phyloP scores from a whole-genome alignment of 805 yeast genomes.

The Jamesozyma gamospora region DNA sequence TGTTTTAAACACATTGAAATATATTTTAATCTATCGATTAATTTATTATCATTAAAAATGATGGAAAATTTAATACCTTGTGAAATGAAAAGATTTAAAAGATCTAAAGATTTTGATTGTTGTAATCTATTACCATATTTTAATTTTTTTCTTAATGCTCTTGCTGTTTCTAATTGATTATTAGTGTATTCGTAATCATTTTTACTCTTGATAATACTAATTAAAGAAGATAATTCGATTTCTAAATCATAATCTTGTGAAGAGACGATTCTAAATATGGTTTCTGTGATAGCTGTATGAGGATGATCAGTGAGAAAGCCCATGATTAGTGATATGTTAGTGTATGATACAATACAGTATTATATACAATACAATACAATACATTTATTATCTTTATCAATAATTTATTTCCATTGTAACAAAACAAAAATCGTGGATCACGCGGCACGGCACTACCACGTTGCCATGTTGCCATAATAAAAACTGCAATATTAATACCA shows the following conservation, averaged over 20 bases:
- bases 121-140: constrained; percentile 68
- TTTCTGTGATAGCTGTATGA: constrained; percentile 61
- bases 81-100: constrained; percentile 47
- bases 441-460: too few species aligned
- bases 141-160: constrained; percentile 79
- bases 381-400: too few species aligned
- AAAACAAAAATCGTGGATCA: too few species aligned
- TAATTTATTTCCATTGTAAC: too few species aligned
- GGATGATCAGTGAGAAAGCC: constrained; percentile 51
- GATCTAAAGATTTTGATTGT: constrained; percentile 56
- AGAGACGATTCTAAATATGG: constrained; percentile 41
- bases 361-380: too few species aligned
- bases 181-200: constrained; percentile 14
- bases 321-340: too few species aligned
- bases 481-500: too few species aligned
- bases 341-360: too few species aligned
- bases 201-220: constrained; percentile 30
- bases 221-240: constrained; percentile 27
- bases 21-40: constrained; percentile 49
- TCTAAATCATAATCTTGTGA: constrained; percentile 26
- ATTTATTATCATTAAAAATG: constrained; percentile 57
- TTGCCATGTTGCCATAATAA: too few species aligned
- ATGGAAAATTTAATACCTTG: constrained; percentile 29
- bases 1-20: constrained; percentile 11
- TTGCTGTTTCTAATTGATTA: constrained; percentile 65